Conservation (phyloP, 2,329 filamentous ascomycete genomes). For the Colletotrichum gigasporum region DNA sequence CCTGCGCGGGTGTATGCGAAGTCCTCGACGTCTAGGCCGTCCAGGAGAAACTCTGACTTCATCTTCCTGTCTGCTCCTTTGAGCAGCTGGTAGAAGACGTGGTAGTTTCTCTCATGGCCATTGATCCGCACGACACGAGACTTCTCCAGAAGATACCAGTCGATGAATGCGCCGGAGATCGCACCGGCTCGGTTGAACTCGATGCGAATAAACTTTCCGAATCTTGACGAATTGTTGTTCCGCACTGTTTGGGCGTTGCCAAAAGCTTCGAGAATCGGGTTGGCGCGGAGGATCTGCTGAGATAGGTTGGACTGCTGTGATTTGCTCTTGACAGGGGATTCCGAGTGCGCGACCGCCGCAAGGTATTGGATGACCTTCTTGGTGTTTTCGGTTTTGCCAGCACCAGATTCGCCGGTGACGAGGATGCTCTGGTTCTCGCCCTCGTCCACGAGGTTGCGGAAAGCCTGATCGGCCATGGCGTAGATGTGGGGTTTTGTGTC, state of each 20-base stretch:
- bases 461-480: constrained; percentile 96
- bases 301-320: constrained; percentile 83
- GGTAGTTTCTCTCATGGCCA: constrained; percentile 90
- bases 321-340: constrained; percentile 73
- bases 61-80: constrained; percentile 80
- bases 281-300: constrained; percentile 94
- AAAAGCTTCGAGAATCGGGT: constrained; percentile 97
- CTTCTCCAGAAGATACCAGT: constrained; percentile 98
- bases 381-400: constrained; percentile 98
- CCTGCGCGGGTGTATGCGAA: constrained; percentile 93
- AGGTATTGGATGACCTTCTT: constrained; percentile 99
- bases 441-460: constrained; percentile 94
- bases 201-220: constrained; percentile 98
- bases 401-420: constrained; percentile 97
- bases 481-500: constrained; percentile 98
- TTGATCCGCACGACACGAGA: constrained; percentile 95
- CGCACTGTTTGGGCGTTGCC: constrained; percentile 97
- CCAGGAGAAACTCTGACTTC: constrained; percentile 80
- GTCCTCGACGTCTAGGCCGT: constrained; percentile 79
- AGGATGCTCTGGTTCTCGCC: constrained; percentile 97
- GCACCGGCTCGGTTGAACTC: constrained; percentile 89
- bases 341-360: constrained; percentile 89
- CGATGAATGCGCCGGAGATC: constrained; percentile 95
- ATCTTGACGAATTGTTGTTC: constrained; percentile 98
- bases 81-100: constrained; percentile 95